Evolutionary conservation across 2,329 filamentous ascomycete genomes (phyloP).

Genomic region (Diaporthe destruens): DNA sequence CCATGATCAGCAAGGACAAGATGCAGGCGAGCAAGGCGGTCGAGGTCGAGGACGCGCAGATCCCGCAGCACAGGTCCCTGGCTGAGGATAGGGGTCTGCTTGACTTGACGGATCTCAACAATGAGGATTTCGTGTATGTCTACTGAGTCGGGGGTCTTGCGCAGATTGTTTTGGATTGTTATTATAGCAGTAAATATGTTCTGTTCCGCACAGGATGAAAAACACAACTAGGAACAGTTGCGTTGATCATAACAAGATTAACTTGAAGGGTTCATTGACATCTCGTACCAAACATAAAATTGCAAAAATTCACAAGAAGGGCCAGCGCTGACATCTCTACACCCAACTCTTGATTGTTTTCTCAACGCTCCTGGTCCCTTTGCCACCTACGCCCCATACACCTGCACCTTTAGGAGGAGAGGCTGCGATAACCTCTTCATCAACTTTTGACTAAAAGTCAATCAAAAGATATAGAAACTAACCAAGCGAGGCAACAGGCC

Average conservation of each 20-base stretch:
- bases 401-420: background rate
- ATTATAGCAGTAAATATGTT: background rate
- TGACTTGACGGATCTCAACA: constrained; percentile 69
- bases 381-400: constrained; percentile 10
- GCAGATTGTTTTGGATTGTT: background rate
- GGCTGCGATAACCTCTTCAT: background rate
- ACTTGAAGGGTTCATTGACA: too few relatives aligned
- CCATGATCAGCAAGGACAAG: constrained; percentile 62
- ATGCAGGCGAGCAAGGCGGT: constrained; percentile 55
- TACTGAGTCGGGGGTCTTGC: constrained; percentile 45
- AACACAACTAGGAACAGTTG: background rate
- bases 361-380: constrained; percentile 9
- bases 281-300: background rate
- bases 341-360: constrained; percentile 24
- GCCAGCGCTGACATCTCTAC: background rate
- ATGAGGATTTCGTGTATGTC: constrained; percentile 73
- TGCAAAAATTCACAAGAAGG: background rate
- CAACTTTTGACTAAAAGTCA: background rate
- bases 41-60: constrained; percentile 46
- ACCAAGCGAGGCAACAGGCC: constrained; percentile 45
- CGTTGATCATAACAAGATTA: background rate
- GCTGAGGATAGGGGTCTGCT: constrained; percentile 58
- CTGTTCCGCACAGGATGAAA: too few relatives aligned
- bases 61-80: constrained; percentile 44
- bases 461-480: background rate